These are phyloP conservation scores for Pseudocercospora fijiensis DNA, from an alignment of 2,329 filamentous ascomycete genomes.

Conservation along the genomic window DNA sequence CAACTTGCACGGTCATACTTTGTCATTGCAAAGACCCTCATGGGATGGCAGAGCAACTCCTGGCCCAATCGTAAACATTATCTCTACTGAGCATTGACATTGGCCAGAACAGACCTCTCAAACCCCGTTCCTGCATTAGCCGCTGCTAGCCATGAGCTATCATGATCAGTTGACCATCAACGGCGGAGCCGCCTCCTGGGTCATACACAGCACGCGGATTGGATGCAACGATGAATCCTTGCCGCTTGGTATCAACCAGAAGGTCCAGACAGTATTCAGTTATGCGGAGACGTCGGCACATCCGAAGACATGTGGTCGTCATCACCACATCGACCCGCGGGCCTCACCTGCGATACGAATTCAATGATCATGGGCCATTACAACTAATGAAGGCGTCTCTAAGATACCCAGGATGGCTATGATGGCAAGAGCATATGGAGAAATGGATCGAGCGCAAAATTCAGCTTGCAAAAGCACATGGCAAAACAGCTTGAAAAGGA, in stretches of 20 bases:
- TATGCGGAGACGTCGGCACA: too few species aligned
- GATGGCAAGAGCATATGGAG: too few species aligned
- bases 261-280: not conserved
- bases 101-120: not conserved
- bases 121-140: slow-evolving; percentile 1
- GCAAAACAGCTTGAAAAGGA: too few species aligned
- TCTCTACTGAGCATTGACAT: not conserved
- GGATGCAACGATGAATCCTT: not conserved
- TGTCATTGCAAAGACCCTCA: not conserved
- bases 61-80: not conserved
- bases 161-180: slow-evolving; percentile 4
- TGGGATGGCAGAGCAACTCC: not conserved
- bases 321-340: too few species aligned
- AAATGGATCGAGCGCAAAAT: too few species aligned
- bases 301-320: not conserved
- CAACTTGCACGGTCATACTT: not conserved
- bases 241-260: not conserved
- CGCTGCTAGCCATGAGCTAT: slow-evolving; percentile 7
- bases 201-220: not conserved
- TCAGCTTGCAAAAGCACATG: too few species aligned
- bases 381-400: too few species aligned
- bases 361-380: too few species aligned
- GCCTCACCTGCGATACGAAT: too few species aligned
- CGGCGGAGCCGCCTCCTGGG: not conserved
- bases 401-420: too few species aligned